phyloP scores from a whole-genome alignment of 352 stramenopile species.

The Globisporangium viniferum region DNA sequence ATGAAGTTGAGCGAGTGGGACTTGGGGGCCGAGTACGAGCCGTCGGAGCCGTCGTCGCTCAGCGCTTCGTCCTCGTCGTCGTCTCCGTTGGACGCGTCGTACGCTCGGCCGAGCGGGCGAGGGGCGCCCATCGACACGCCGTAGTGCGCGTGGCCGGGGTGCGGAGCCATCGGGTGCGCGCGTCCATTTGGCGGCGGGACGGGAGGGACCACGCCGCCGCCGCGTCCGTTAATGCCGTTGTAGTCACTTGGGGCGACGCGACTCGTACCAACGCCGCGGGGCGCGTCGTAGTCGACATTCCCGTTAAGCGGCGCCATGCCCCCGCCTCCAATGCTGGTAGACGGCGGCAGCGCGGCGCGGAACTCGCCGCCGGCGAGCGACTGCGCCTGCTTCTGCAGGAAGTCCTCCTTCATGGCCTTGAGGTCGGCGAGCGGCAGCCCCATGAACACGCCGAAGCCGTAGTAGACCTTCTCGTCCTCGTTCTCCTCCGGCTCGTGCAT shows the following conservation, averaged over 20 bases:
- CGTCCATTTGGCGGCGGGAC: conserved; percentile 10
- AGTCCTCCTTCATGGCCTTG: conserved; percentile 83
- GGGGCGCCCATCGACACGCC: background rate
- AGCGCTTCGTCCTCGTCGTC: conserved; percentile 18
- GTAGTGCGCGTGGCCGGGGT: conserved; percentile 1
- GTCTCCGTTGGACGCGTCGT: conserved; percentile 20
- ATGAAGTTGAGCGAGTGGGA: conserved; percentile 86
- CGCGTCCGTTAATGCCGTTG: conserved; percentile 6
- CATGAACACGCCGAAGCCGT: conserved; percentile 89
- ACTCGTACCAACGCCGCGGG: background rate
- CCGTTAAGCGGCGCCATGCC: background rate
- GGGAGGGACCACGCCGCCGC: background rate
- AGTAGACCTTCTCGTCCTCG: conserved; percentile 86
- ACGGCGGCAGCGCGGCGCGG: conserved; percentile 20
- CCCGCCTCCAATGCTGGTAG: background rate
- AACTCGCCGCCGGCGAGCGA: conserved; percentile 5
- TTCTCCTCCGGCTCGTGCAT: conserved; percentile 42
- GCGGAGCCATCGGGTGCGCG: conserved; percentile 7
- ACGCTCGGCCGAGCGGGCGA: conserved; percentile 15
- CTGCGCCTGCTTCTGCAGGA: conserved; percentile 58
- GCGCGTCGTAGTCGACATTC: background rate
- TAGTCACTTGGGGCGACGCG: background rate
- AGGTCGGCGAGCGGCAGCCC: conserved; percentile 77
- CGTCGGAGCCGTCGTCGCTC: conserved; percentile 61
- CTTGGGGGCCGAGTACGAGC: conserved; percentile 53